A percentile compares a stretch with the other conserved stretches of the same genome.
Evolutionary conservation across 129 eudicot genomes (phyloP).

Genomic region (Flaveria bidentis): DNA sequence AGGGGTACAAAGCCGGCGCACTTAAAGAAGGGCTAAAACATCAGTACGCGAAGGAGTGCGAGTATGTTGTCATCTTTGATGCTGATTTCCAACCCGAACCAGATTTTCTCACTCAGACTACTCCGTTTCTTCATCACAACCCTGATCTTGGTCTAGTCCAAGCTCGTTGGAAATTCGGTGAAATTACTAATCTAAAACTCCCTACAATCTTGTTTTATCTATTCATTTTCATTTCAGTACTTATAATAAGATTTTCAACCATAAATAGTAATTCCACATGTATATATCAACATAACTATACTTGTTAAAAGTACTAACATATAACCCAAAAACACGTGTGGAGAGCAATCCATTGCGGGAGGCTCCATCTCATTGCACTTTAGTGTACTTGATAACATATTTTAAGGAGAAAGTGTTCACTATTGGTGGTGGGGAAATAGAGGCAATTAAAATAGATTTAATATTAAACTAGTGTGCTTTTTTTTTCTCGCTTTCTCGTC

Average conservation of each 20-base stretch:
- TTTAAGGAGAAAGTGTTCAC: too few relatives aligned
- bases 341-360: too few relatives aligned
- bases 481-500: too few relatives aligned
- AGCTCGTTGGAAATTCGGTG: constrained; percentile 9
- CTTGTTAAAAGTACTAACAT: too few relatives aligned
- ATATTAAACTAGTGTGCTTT: too few relatives aligned
- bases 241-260: neutral
- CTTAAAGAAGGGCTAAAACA: constrained; percentile 16
- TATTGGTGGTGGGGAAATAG: too few relatives aligned
- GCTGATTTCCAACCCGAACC: constrained; percentile 29
- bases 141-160: constrained; percentile 12
- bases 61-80: constrained; percentile 22
- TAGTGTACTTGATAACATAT: too few relatives aligned
- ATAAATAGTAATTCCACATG: too few relatives aligned
- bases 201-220: neutral
- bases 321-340: too few relatives aligned
- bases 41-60: constrained; percentile 5
- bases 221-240: neutral
- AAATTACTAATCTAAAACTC: neutral
- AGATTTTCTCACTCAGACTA: constrained; percentile 1
- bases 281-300: too few relatives aligned
- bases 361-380: too few relatives aligned
- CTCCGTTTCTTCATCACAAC: constrained; percentile 15
- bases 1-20: constrained; percentile 22
- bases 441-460: too few relatives aligned